phyloP scores from a whole-genome alignment of 192 early-diverging fungal genomes.

The Coemansia sp. region DNA sequence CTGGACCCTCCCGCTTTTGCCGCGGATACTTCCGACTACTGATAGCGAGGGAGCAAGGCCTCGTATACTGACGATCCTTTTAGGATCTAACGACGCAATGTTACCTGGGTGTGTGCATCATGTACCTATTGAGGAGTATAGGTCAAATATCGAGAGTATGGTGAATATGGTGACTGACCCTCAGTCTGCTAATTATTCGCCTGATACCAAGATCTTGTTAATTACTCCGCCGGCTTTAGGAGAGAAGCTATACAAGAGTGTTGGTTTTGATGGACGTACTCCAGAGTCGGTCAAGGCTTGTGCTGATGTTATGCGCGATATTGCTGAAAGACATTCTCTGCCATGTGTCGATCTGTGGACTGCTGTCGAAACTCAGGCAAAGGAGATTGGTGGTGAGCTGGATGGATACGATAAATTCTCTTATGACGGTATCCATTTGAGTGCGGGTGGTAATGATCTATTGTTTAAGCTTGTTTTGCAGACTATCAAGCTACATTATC shows the following conservation, averaged over 20 bases:
- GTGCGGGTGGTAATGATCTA: slow-evolving; percentile 40
- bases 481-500: slow-evolving; percentile 7
- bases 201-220: slow-evolving; percentile 20
- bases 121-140: slow-evolving; percentile 43
- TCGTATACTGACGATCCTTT: slow-evolving; percentile 27
- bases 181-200: slow-evolving; percentile 10
- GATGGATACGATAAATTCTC: slow-evolving; percentile 25
- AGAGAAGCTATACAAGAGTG: slow-evolving; percentile 8
- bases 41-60: background rate
- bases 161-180: slow-evolving; percentile 3
- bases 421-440: slow-evolving; percentile 45
- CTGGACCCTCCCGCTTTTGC: slow-evolving; percentile 14
- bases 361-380: slow-evolving; percentile 18
- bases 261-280: slow-evolving; percentile 3
- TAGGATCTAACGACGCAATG: slow-evolving; percentile 49
- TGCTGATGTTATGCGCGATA: slow-evolving; percentile 15
- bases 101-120: slow-evolving; percentile 14
- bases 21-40: slow-evolving; percentile 8
- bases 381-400: background rate
- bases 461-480: slow-evolving; percentile 24
- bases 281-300: slow-evolving; percentile 8
- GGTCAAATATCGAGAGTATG: slow-evolving; percentile 15
- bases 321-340: slow-evolving; percentile 13
- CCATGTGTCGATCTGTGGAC: slow-evolving; percentile 45
- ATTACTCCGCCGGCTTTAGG: slow-evolving; percentile 44